Base-by-base conservation (phyloP, 331 rosid genomes). In the Ulmus americana region DNA sequence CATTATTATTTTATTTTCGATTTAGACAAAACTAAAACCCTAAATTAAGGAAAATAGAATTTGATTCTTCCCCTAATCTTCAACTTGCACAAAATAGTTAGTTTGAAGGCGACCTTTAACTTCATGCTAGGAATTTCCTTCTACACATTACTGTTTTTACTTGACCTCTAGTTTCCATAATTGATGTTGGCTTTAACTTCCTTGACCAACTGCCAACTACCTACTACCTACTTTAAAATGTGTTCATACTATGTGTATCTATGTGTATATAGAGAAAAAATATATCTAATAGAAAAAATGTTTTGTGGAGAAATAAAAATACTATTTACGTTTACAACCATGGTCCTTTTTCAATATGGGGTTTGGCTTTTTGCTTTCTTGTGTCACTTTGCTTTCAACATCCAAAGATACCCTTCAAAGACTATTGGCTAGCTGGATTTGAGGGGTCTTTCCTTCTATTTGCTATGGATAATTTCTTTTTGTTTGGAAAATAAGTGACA, bases 141-240 rank as follows among this genome's bases (percentile, higher is more conserved):
- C 75, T 54, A 42, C 11, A 48, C 22, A 42, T 64, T 45, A 15
- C 38, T 64, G 18, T 45, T 53, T 66, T 57, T 38, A 54, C 69
- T 61, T 65, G 70, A 61, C 76, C 81, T 45, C 40, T 77, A 44
- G 52, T 41, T 64, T 73, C 13, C 69, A 65, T 70, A 47, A 70
- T 79, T 74, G 71, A 66, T 49, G 64, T 50, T 59, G 48, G 72
- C 77, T 56, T 70, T 79, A 74, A 79, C 80, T 70, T 58, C 71
- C 52, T 60, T 70, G 80, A 79, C 80, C 74, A 79, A 74, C 70
- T 22, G 54, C 70, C 77, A 79, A 74, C 80, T n/a, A 49, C 76
- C 59, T 59, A 44, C 60, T 48, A 28, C 35, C 67, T 63, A 11
- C 14, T 61, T 38, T 20, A 20, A 7, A 3, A 16, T 9, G 5